Evolutionary conservation across 352 stramenopile species (phyloP), one percentile per base, ranked within the genome.

Genomic region (Phytophthora palmivora): DNA sequence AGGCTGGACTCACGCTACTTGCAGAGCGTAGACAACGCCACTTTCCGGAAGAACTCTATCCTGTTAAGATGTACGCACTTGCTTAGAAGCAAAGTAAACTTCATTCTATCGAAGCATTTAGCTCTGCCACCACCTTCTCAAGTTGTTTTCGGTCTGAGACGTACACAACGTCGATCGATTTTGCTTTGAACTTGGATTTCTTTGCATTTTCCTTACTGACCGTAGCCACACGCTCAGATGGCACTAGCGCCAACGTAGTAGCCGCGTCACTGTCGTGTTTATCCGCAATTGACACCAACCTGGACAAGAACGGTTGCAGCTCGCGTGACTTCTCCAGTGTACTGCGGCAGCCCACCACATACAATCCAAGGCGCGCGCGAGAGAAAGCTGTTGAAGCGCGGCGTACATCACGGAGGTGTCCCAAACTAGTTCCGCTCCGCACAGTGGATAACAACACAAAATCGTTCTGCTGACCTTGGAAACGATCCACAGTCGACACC

Each of bases 401-500:
- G 42, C 96, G 84, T 21, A 97, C 79, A 76, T 99, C 97, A 18
- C 90, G 79, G 18, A 98, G 57, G 66, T 98, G 91, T 3, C 95
- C 96, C 6, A 98, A 79, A 6, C 66, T 47, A 16, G 51, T 38
- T 30, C 83, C 82, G n/a, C 93, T 98, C 28, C 94, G 78, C 24
- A 98, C 95, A 10, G 98, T 87, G 6, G 91, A 98, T 26, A 99
- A 65, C 49, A 99, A 70, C n/a, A 99, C 78, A 59, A 93, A 96
- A 67, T 99, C 94, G 63, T 97, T 98, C 65, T 99, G 94, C 61
- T 98, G 91, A 21, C 95, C 94, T 80, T 98, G 96, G 70, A 97
- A 99, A 46, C 95, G 80, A 79, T 99, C 96, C 5, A 99, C 90
- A 6, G 95, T 99, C 15, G 81, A 94, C 16, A 99, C 79, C 7